A percentile compares a stretch with the other conserved stretches of the same genome.
Conservation (phyloP, 139 green algal species). For the Pseudopediastrum boryanum region DNA sequence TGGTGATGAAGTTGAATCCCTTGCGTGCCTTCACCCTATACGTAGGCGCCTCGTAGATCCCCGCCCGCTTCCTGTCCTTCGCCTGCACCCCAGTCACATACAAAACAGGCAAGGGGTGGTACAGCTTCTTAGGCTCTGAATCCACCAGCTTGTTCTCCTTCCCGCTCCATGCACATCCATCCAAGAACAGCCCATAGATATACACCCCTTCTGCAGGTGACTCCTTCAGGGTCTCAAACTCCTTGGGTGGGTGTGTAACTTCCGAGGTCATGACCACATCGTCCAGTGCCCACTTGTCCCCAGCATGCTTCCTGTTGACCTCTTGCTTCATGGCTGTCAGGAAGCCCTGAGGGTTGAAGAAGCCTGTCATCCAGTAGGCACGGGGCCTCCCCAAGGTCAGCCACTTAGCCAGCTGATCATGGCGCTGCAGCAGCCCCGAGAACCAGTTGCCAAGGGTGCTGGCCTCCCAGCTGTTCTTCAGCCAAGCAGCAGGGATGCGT, state of each 20-base stretch:
- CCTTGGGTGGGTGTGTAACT: constrained; percentile 61
- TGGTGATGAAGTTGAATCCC: constrained; percentile 88
- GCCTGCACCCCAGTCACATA: constrained; percentile 85
- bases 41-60: constrained; percentile 77
- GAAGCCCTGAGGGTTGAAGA: constrained; percentile 97
- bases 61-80: constrained; percentile 74
- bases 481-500: constrained; percentile 81
- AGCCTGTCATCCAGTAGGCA: constrained; percentile 93
- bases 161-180: constrained; percentile 88
- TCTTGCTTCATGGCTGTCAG: constrained; percentile 95
- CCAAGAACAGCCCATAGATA: constrained; percentile 92
- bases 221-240: constrained; percentile 85
- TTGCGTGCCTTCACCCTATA: constrained; percentile 89
- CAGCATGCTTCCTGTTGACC: constrained; percentile 84
- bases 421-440: constrained; percentile 82
- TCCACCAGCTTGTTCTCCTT: constrained; percentile 89
- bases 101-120: constrained; percentile 84
- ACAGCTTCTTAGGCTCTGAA: constrained; percentile 92
- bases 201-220: constrained; percentile 88
- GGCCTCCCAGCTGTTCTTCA: constrained; percentile 83
- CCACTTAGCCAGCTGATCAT: constrained; percentile 94
- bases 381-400: constrained; percentile 86
- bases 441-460: constrained; percentile 89
- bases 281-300: constrained; percentile 95
- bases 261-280: constrained; percentile 91